A percentile compares a stretch with the other conserved stretches of the same genome.
phyloP scores from a whole-genome alignment of 164 flowering plant genomes.

The Macadamia tetraphylla region DNA sequence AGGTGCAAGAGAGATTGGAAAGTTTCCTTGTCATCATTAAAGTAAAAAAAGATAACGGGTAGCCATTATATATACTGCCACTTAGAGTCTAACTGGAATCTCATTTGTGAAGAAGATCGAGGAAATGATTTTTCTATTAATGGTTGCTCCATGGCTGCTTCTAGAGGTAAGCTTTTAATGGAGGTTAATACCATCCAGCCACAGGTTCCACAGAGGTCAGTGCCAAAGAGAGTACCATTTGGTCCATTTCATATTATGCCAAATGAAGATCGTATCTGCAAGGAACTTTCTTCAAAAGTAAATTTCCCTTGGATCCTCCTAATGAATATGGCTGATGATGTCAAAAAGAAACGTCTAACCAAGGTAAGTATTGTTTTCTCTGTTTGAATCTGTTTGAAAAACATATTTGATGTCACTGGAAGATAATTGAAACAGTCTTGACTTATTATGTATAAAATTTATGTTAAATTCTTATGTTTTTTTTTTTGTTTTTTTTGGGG shows the following conservation, averaged over 20 bases:
- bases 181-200: slow-evolving; percentile 16
- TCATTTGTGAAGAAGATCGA: no score
- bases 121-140: slow-evolving; percentile 16
- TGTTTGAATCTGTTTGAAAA: background rate
- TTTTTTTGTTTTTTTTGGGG: no score
- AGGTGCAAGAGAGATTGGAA: slow-evolving; percentile 55
- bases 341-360: slow-evolving; percentile 51
- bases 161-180: slow-evolving; percentile 14
- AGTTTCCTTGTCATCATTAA: slow-evolving; percentile 61
- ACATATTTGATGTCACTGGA: background rate
- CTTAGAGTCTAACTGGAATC: slow-evolving; percentile 21
- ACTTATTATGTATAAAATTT: no score
- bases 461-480: background rate
- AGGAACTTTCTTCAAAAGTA: slow-evolving; percentile 14
- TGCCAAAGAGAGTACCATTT: slow-evolving; percentile 17
- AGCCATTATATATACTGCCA: slow-evolving; percentile 34
- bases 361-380: slow-evolving; percentile 44
- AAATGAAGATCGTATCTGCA: slow-evolving; percentile 14
- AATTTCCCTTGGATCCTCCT: slow-evolving; percentile 48
- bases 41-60: slow-evolving; percentile 78
- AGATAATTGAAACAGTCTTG: no score
- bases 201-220: slow-evolving; percentile 7
- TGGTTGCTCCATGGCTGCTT: slow-evolving; percentile 21
- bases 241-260: slow-evolving; percentile 9
- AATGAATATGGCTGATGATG: slow-evolving; percentile 84